A percentile compares a stretch with the other conserved stretches of the same genome.
Conservation (phyloP, 345 rosid species). For the sweet orange (Citrus sinensis) region DVS_A1.0 CM039165.1:23269501-23270000, state of each 20-base stretch:
- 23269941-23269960: not conserved
- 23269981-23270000: slow-evolving; percentile 36
- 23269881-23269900: not conserved
- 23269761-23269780: slow-evolving; percentile 26
- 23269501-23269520: slow-evolving; percentile 19
- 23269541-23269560: not conserved
- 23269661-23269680: too few species aligned
- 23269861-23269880: not conserved
- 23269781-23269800: slow-evolving; percentile 21
- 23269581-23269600: too few species aligned
- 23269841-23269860: not conserved
- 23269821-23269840: slow-evolving; percentile 8
- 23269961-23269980: not conserved
- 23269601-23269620: too few species aligned
- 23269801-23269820: slow-evolving; percentile 12
- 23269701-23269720: not conserved
- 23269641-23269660: too few species aligned
- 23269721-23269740: slow-evolving; percentile 17
- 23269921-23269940: not conserved
- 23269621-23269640: too few species aligned
- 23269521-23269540: not conserved
- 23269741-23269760: slow-evolving; percentile 23
- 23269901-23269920: not conserved
- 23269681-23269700: not conserved
- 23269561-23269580: not conserved